Base-by-base conservation (phyloP, 202 grass and related monocot species). In the Saccharum hybrid region DNA sequence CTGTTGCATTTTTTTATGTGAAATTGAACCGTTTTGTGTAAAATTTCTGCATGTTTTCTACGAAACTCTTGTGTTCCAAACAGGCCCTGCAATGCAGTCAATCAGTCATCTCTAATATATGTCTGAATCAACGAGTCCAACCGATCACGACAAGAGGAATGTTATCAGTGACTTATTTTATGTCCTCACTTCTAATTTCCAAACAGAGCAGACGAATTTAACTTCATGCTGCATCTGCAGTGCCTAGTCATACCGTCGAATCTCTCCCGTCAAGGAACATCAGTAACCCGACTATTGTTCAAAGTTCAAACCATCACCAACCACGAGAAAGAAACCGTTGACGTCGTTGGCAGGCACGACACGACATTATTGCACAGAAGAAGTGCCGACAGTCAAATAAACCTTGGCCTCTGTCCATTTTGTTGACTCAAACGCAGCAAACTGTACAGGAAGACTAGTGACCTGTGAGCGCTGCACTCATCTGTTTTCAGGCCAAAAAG, bases 241-340 rank as follows among this genome's bases (percentile, higher is more conserved):
- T 22, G n/a, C n/a, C 19, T 3, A 48, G 45, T 15, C 45, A 14
- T 48, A 48, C 45, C 6, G 12, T 15, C 3, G 3, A 45, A 45
- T 45, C 3, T 45, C 23, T 43, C 7, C 22, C 45, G 79, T 65
- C 73, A 65, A 78, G 45, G 56, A 33, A 40, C 34, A 5, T 5
- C 72, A 39, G n/a, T 38, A 22, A 39, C 66, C 68, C 21, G 10
- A 60, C 11, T 42, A 12, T 86, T 38, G 12, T 42, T 63, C 38
- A 62, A 81, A 72, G 12, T 42, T 62, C 38, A 62, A 81, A 72
- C 2, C 3, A 23, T 74, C 69, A 36, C 46, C 77, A 28, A 37
- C 46, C 70, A 46, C 10, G 36, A 33, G 33, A 7, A 81, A 19
- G 18, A 36, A 69, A 26, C 71, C 2, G 19, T 67, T 67, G 33